Conservation (phyloP, 148 eudicot genomes). For the Drosera capensis region DNA sequence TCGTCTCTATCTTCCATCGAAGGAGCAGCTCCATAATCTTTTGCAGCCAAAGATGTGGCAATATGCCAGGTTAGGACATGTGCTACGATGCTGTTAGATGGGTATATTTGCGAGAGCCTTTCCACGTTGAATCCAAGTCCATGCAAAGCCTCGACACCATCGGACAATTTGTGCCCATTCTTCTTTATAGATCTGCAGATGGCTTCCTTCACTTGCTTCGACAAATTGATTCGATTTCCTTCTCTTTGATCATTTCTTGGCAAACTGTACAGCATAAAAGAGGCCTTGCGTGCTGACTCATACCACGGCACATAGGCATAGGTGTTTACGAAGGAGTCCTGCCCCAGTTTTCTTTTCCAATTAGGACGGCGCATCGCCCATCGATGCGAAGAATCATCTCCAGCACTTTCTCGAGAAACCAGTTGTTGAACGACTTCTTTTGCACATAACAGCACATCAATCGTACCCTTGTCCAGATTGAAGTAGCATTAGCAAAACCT, state of each 20-base stretch:
- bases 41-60: conserved; percentile 2
- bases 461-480: too few species aligned
- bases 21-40: not conserved
- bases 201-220: conserved; percentile 1
- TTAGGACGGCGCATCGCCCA: too few species aligned
- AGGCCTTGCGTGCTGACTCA: not conserved
- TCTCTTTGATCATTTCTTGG: not conserved
- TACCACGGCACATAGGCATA: not conserved
- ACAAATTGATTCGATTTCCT: not conserved
- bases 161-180: not conserved
- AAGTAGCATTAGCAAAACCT: too few species aligned
- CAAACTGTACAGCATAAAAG: not conserved
- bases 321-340: not conserved
- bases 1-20: not conserved
- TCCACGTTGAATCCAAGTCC: not conserved
- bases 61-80: conserved; percentile 2
- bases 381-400: too few species aligned
- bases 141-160: not conserved
- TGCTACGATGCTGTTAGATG: too few species aligned
- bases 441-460: too few species aligned
- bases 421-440: too few species aligned
- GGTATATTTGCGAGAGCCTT: not conserved
- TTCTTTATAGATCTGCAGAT: not conserved
- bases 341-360: not conserved
- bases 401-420: too few species aligned